A percentile compares a stretch with the other conserved stretches of the same genome.
Evolutionary conservation across 1,139 yeast genomes (phyloP).

Genomic region (Oligophagozyma castellii): DNA sequence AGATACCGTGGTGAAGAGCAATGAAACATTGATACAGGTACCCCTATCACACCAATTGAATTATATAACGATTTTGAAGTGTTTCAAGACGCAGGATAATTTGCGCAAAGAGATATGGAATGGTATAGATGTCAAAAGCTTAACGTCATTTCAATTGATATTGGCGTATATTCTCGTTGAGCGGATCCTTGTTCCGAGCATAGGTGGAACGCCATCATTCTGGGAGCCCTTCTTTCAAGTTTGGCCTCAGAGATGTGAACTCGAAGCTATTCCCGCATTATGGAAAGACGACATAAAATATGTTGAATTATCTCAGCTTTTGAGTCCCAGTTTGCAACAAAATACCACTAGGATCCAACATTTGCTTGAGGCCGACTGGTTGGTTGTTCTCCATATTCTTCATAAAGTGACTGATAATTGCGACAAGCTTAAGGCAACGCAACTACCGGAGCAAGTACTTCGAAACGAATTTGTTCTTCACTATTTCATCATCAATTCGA

Average conservation of each 20-base stretch:
- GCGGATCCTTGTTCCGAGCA: slow-evolving; percentile 15
- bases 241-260: slow-evolving; percentile 40
- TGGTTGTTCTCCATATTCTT: slow-evolving; percentile 9
- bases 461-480: slow-evolving; percentile 37
- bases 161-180: slow-evolving; percentile 38
- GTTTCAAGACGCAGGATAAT: slow-evolving; percentile 17
- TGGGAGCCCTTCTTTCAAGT: slow-evolving; percentile 54
- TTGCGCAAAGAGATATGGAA: background rate
- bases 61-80: slow-evolving; percentile 38
- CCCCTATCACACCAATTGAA: slow-evolving; percentile 51
- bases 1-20: slow-evolving; percentile 22
- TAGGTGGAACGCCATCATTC: slow-evolving; percentile 30
- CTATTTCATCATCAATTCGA: slow-evolving; percentile 82
- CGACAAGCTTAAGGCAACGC: background rate
- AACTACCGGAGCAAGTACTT: background rate
- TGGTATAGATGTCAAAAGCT: no score
- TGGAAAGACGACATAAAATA: slow-evolving; percentile 27
- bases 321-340: slow-evolving; percentile 20
- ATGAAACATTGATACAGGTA: slow-evolving; percentile 38
- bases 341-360: slow-evolving; percentile 11
- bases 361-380: slow-evolving; percentile 16
- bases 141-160: slow-evolving; percentile 29
- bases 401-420: no score
- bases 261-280: slow-evolving; percentile 35
- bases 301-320: slow-evolving; percentile 6